Evolutionary conservation across 2,329 filamentous ascomycete species (phyloP), one percentile per base, ranked within the genome.

Genomic region (Aspergillus tubingensis): DNA sequence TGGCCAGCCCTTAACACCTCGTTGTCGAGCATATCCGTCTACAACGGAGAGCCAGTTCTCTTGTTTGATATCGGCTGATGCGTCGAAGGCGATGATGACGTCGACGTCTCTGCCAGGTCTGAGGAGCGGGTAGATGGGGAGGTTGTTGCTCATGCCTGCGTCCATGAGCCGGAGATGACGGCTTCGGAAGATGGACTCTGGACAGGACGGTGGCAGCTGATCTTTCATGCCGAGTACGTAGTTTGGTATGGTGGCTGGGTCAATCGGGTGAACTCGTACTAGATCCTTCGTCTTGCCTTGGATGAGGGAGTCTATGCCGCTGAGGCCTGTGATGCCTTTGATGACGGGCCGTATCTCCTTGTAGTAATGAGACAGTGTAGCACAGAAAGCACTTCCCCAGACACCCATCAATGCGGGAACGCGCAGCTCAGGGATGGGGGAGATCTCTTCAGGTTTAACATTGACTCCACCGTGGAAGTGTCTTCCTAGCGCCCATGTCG

Each of bases 381-480:
- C 95, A 69, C 95, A 98, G 72, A 99, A 98, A 3, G 95, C 95
- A 67, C 91, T 96, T 1, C 95, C 95, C 83, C 95, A 99, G n/a
- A 98, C 89, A 0, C 95, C 95, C 81, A 99, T 86, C 50, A 98
- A 82, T 7, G 95, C 82, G 0, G 94, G 91, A 60, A 96, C 83
- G 44, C 92, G 87, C 27, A 95, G 79, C 76, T 99, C 95, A 0
- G 95, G 95, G 3, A 96, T 81, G 47, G 91, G 87, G 23, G 84
- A 83, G 8, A 90, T 86, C 8, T 86, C 83, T 30, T 88, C 77
- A 44, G 86, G 82, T 64, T 86, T 82, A 3, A 89, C 77, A 62
- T 90, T 89, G 44, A 79, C 76, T 17, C 95, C 95, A 41, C 85
- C 82, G 36, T 90, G 80, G 75, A 97, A 99, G 60, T 85, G 88